A percentile compares a stretch with the other conserved stretches of the same genome.
These are phyloP conservation scores for Trichomonas vaginalis DNA, from an alignment of 208 protist species.

Conservation along the genomic window DNA sequence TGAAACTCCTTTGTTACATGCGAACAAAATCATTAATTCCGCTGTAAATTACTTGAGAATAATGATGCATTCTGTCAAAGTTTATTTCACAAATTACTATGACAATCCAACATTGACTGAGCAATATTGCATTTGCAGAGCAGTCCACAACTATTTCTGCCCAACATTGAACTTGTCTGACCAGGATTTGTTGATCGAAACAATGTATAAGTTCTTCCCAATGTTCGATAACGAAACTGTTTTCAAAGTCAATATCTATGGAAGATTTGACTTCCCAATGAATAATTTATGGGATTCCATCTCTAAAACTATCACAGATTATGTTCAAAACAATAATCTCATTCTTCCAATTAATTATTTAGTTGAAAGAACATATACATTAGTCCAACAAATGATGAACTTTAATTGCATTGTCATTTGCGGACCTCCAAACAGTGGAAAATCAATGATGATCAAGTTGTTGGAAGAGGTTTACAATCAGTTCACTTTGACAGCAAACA, in stretches of 20 bases:
- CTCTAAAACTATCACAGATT: not conserved
- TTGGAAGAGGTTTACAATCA: not conserved
- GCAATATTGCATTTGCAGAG: not conserved
- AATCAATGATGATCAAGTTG: not conserved
- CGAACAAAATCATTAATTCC: not conserved
- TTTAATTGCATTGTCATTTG: not conserved
- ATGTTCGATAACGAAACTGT: not conserved
- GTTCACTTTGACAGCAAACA: not conserved
- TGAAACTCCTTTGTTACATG: not conserved
- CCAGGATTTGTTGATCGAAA: not conserved
- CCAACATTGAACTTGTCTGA: not conserved
- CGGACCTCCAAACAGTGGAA: not conserved
- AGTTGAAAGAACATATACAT: not conserved
- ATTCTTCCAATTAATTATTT: not conserved
- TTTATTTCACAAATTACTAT: conserved; percentile 1
- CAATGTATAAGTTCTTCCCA: not conserved
- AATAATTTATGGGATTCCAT: not conserved
- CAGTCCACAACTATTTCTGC: not conserved
- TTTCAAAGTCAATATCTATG: not conserved
- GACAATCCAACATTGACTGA: not conserved
- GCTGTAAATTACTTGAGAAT: not conserved
- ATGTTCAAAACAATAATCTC: not conserved
- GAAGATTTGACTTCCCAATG: not conserved
- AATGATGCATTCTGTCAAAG: not conserved
- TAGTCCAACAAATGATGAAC: not conserved